phyloP scores from a whole-genome alignment of 257 asterid genomes.

The Rubia yunnanensis region DNA sequence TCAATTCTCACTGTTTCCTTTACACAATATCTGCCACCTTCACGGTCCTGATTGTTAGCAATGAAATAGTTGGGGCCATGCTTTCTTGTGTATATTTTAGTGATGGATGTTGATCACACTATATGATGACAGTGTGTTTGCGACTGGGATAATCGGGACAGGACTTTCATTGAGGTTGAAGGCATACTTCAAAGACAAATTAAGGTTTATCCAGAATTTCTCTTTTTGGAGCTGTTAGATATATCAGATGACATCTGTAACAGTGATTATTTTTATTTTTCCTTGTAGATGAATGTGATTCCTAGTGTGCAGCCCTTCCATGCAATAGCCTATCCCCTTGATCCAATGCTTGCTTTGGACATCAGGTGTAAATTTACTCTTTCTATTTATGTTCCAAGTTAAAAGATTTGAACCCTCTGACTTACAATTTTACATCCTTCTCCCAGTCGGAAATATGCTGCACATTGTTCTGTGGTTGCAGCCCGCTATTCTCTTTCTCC shows the following conservation, averaged over 20 bases:
- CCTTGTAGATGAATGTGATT: constrained; percentile 65
- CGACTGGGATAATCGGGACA: constrained; percentile 95
- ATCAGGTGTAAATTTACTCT: constrained; percentile 48
- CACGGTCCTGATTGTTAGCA: not conserved
- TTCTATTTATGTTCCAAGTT: not conserved
- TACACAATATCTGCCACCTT: not conserved
- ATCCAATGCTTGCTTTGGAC: constrained; percentile 85
- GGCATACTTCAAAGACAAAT: constrained; percentile 87
- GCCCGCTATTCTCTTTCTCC: constrained; percentile 83
- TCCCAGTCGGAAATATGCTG: constrained; percentile 89
- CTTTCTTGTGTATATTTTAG: not conserved
- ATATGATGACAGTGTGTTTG: constrained; percentile 66
- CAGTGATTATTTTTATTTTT: constrained; percentile 2
- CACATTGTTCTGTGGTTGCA: constrained; percentile 90
- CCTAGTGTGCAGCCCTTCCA: constrained; percentile 99
- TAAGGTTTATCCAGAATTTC: constrained; percentile 44
- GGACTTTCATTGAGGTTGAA: constrained; percentile 91
- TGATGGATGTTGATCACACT: not conserved
- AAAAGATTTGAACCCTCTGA: not conserved
- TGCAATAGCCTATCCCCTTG: constrained; percentile 99
- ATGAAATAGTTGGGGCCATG: not conserved
- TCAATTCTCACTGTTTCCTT: not conserved
- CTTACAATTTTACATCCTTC: constrained; percentile 1
- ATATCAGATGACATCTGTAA: not conserved
- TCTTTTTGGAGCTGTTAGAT: not conserved